Conservation (phyloP, 805 yeast species). For the Candida morakotiae region DNA sequence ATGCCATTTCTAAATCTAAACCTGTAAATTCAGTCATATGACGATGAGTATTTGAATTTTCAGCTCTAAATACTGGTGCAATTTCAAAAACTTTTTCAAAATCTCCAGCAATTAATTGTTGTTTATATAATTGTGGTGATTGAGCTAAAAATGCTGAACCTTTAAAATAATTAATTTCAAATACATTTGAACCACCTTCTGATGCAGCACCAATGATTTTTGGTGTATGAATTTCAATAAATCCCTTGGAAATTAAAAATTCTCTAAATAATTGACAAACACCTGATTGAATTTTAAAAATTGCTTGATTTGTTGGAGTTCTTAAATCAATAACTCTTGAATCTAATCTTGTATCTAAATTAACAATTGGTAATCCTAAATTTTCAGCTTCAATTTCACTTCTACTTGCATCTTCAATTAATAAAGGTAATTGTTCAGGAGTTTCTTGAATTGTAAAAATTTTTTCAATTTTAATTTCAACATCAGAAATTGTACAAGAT, state of each 20-base stretch:
- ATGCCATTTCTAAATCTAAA: constrained; percentile 95
- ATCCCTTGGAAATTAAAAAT: constrained; percentile 61
- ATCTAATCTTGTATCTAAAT: constrained; percentile 93
- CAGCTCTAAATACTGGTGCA: constrained; percentile 98
- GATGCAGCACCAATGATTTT: constrained; percentile 92
- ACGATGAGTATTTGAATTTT: constrained; percentile 97
- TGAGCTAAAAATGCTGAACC: constrained; percentile 92
- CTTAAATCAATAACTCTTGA: constrained; percentile 94
- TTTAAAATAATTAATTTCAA: constrained; percentile 90
- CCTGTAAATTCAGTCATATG: constrained; percentile 99
- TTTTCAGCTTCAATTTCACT: constrained; percentile 93
- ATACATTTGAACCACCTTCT: constrained; percentile 97
- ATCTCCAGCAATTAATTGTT: constrained; percentile 96
- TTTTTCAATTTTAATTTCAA: constrained; percentile 75
- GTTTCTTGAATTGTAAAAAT: constrained; percentile 79
- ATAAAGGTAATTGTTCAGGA: constrained; percentile 87
- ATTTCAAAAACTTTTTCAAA: constrained; percentile 94
- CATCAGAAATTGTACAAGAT: constrained; percentile 87
- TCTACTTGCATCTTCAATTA: constrained; percentile 95
- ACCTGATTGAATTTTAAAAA: constrained; percentile 89
- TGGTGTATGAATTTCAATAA: constrained; percentile 94
- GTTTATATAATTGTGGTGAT: constrained; percentile 97
- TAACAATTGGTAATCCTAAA: constrained; percentile 86
- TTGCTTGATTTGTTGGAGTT: constrained; percentile 96
- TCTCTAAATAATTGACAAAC: constrained; percentile 87